Percentiles rank a stretch among this genome's conserved stretches.
Evolutionary conservation across 2,329 filamentous ascomycete species (phyloP).

Genomic region (Colletotrichum truncatum): DNA sequence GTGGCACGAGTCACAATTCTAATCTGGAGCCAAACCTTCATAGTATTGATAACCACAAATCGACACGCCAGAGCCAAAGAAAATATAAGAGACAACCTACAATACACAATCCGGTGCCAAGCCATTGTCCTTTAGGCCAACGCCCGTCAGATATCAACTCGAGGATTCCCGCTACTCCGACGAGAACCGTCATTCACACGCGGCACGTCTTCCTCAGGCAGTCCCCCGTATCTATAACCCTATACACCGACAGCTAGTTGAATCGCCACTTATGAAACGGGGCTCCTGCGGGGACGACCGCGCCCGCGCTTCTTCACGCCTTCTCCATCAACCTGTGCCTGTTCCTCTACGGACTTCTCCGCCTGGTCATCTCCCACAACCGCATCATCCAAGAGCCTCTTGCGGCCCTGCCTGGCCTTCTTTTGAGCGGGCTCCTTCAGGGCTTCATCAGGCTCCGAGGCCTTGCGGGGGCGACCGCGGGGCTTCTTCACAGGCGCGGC

Average conservation of each 20-base stretch:
- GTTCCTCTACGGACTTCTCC: neutral
- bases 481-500: slow-evolving; percentile 1
- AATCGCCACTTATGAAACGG: neutral
- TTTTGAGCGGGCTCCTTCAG: neutral
- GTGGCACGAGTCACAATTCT: too few species aligned
- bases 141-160: neutral
- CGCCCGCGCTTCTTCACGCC: slow-evolving; percentile 23
- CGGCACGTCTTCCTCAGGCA: neutral
- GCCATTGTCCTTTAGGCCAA: neutral
- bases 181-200: too few species aligned
- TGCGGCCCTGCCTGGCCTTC: neutral
- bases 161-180: neutral
- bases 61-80: neutral
- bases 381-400: neutral
- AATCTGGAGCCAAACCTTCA: too few species aligned
- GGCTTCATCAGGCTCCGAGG: neutral
- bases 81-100: neutral
- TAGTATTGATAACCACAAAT: neutral
- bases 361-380: neutral
- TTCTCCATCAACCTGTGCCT: slow-evolving; percentile 4
- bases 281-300: slow-evolving; percentile 16
- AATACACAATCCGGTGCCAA: neutral
- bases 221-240: neutral
- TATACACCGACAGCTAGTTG: neutral
- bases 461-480: slow-evolving; percentile 23